phyloP scores from a whole-genome alignment of 306 rosid species.

The Phaseolus lunatus region DNA sequence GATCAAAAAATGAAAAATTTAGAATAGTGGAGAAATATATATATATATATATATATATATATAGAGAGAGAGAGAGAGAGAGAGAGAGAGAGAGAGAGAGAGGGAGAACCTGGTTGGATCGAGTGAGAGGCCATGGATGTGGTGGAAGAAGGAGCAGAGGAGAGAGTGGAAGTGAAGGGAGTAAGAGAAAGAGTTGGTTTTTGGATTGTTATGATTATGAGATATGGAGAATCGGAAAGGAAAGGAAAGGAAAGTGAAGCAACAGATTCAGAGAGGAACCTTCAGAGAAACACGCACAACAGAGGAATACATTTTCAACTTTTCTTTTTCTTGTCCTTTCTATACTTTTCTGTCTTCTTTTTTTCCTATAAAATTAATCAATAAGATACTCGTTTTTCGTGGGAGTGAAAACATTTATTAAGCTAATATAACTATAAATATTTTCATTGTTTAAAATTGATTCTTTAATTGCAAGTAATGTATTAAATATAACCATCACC shows the following conservation, averaged over 20 bases:
- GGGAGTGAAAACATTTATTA: too few species aligned
- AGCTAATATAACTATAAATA: too few species aligned
- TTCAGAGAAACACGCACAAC: neutral
- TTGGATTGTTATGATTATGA: neutral
- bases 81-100: neutral
- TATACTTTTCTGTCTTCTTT: neutral
- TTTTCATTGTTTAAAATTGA: too few species aligned
- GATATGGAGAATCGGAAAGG: neutral
- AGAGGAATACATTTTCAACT: constrained; percentile 17
- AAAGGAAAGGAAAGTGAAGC: neutral
- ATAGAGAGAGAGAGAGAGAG: neutral
- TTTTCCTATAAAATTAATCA: too few species aligned
- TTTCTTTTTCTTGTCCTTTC: neutral
- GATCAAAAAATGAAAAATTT: constrained; percentile 24
- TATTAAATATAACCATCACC: too few species aligned
- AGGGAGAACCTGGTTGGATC: constrained; percentile 44
- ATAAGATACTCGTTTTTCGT: too few species aligned
- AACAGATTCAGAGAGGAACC: neutral
- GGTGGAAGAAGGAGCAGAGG: neutral
- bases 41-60: too few species aligned
- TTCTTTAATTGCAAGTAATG: too few species aligned
- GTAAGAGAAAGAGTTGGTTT: neutral
- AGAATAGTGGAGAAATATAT: neutral
- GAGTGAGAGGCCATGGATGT: constrained; percentile 47
- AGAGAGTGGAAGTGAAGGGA: constrained; percentile 31